phyloP scores from a whole-genome alignment of 2,329 filamentous ascomycete genomes.

The Ceratocystis cacaofunesta region DNA sequence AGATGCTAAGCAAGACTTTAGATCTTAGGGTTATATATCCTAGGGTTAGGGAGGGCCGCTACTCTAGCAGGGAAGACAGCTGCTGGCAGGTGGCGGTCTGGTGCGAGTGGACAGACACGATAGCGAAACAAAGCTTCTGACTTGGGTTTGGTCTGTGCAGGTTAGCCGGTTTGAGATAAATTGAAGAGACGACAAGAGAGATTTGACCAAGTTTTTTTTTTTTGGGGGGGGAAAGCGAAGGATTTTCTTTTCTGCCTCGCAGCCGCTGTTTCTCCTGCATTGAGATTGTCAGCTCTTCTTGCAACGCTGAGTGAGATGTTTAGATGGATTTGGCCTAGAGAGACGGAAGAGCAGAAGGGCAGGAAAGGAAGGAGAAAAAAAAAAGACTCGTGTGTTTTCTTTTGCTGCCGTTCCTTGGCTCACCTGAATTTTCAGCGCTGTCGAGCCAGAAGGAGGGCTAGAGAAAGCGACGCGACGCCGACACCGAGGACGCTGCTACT shows the following conservation, averaged over 20 bases:
- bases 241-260: too few relatives aligned
- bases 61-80: neutral
- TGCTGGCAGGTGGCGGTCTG: neutral
- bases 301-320: too few relatives aligned
- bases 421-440: neutral
- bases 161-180: neutral
- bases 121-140: too few relatives aligned
- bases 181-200: neutral
- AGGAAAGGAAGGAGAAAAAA: conserved; percentile 1
- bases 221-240: too few relatives aligned
- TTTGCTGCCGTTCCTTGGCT: neutral
- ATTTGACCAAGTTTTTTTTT: neutral
- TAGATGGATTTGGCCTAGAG: too few relatives aligned
- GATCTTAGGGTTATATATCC: too few relatives aligned
- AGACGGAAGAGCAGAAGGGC: neutral
- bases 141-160: neutral
- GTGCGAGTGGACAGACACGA: neutral
- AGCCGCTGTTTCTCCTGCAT: too few relatives aligned
- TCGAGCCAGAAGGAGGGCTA: too few relatives aligned
- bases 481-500: neutral
- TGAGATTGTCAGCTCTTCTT: too few relatives aligned
- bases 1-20: neutral
- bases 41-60: neutral
- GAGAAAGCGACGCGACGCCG: too few relatives aligned
- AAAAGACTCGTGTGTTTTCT: neutral